Base-by-base conservation (phyloP, 805 yeast genomes). In the Saturnispora ahearnii region DNA sequence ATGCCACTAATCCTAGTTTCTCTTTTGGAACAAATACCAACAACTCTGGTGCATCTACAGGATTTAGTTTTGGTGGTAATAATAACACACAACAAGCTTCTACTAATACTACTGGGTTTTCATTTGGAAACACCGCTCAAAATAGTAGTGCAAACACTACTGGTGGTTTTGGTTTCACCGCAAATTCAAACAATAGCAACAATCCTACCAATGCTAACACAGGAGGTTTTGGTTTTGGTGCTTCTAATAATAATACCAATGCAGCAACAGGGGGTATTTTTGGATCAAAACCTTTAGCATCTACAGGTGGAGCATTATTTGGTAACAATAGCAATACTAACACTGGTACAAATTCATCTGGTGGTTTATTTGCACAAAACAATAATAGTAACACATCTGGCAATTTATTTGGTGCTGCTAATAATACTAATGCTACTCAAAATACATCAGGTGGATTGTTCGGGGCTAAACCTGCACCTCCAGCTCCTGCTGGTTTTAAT, bases 401-500 rank as follows among this genome's bases (percentile, higher is more conserved):
- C n/a, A 57, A 57, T 12, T 43, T 59, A 5, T 59, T 58, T 51
- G 52, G 57, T 10, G 28, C 21, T 30, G 18, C 33, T 4, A 55
- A 44, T 50, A 53, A 44, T 13, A 51, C 36, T 51, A 51, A 38
- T 51, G 51, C 49, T 37, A 46, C 57, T 32, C 41, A 42, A 32
- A 42, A 36, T 30, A n/a, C 57, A 10, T 37, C 52, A 4, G 66
- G 56, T 34, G 56, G 55, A 11, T 33, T 55, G 43, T 50, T 55
- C 58, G 54, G 54, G 18, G 41, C 40, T 29, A 59, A 55, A 30
- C 49, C 58, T n/a, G 45, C 53, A 12, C 40, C 54, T 9, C 22
- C 65, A 32, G 53, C 56, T 4, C 48, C 11, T 12, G 45, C 38
- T 36, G 45, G 41, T 37, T 72, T 70, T 24, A 55, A 70, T 50